Evolutionary conservation across 1,139 yeast genomes (phyloP).

Genomic region (Hansenula lynferdii): DNA sequence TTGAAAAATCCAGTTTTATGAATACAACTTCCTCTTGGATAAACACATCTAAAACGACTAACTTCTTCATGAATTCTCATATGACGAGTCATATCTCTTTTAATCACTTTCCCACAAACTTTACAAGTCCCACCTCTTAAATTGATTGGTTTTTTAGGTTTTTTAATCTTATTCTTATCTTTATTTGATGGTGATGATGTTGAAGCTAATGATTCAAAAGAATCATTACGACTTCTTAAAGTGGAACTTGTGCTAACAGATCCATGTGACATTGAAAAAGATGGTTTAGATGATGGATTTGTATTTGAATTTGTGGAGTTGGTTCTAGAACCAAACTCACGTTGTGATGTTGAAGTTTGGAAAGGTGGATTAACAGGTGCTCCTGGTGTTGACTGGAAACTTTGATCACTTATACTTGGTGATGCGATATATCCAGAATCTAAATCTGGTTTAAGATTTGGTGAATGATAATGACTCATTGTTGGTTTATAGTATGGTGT

Average conservation of each 20-base stretch:
- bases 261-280: background rate
- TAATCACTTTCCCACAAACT: slow-evolving; percentile 52
- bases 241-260: background rate
- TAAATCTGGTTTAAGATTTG: background rate
- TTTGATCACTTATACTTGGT: background rate
- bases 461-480: background rate
- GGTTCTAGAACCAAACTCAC: background rate
- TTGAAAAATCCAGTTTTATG: slow-evolving; percentile 63
- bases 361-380: background rate
- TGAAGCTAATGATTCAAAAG: background rate
- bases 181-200: background rate
- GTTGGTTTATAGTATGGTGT: background rate
- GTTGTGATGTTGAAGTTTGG: background rate
- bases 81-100: slow-evolving; percentile 62
- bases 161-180: background rate
- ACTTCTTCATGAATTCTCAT: slow-evolving; percentile 58
- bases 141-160: background rate
- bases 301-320: slow-evolving; percentile 1
- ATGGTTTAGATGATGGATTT: background rate
- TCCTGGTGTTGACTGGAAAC: background rate
- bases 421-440: background rate
- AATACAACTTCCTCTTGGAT: slow-evolving; percentile 49
- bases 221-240: background rate
- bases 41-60: slow-evolving; percentile 55
- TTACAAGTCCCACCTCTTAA: slow-evolving; percentile 32